Conservation (phyloP, 345 rosid genomes). For the Clausena lansium region DNA sequence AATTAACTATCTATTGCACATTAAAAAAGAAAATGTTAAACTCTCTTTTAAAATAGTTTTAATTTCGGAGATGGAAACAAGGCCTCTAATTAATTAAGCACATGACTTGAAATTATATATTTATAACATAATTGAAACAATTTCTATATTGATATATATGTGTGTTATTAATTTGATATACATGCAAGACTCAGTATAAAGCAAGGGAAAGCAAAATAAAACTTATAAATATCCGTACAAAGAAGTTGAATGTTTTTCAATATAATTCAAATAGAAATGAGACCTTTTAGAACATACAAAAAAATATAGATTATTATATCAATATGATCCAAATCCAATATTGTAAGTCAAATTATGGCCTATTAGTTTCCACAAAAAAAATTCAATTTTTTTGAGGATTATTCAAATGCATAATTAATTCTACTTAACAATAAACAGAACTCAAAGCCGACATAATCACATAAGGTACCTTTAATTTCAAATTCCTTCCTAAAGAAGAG, state of each 20-base stretch:
- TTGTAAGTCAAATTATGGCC: constrained; percentile 10
- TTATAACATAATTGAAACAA: neutral
- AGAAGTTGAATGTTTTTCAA: neutral
- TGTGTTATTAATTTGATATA: neutral
- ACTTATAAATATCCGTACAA: neutral
- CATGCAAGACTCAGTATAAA: neutral
- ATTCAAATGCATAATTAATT: neutral
- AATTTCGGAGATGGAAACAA: neutral
- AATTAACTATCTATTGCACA: neutral
- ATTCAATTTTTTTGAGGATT: no score
- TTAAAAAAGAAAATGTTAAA: neutral
- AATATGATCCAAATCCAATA: neutral
- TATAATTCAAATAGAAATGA: constrained; percentile 2
- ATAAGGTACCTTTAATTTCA: neutral
- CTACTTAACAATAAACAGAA: neutral
- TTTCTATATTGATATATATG: no score
- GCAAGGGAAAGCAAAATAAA: neutral
- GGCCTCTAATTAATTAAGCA: neutral
- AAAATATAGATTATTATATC: neutral
- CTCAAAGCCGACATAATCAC: neutral
- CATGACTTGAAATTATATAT: neutral
- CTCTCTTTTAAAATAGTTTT: neutral
- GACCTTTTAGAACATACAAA: neutral
- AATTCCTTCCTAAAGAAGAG: neutral
- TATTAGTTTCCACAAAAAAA: neutral